Conservation (phyloP, 2,329 filamentous ascomycete species). For the Fusarium bactridioides region DNA sequence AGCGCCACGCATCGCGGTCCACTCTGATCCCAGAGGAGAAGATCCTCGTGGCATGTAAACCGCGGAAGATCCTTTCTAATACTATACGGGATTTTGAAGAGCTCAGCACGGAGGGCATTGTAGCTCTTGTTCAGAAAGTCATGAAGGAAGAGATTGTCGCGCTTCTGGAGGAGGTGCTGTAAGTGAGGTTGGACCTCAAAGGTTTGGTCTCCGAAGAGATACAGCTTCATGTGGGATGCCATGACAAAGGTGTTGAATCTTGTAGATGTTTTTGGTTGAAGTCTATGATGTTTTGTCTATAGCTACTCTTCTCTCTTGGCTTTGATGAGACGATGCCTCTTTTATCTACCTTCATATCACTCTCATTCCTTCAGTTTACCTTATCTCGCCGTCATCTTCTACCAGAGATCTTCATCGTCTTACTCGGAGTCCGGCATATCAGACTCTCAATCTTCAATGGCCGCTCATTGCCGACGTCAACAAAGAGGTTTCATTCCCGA, state of each 20-base stretch:
- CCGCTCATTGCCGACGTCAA: not conserved
- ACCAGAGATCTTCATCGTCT: not conserved
- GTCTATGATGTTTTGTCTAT: conserved; percentile 2
- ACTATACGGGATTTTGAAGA: conserved; percentile 21
- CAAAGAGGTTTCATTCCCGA: not conserved
- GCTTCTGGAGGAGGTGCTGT: conserved; percentile 22
- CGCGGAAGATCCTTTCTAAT: conserved; percentile 27
- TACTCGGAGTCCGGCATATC: conserved; percentile 12
- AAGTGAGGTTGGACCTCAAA: conserved; percentile 29
- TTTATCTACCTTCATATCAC: conserved; percentile 6
- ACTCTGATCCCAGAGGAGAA: conserved; percentile 26
- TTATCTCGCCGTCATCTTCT: not conserved
- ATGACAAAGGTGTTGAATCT: conserved; percentile 35
- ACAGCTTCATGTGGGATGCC: conserved; percentile 18
- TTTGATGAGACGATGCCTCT: not conserved
- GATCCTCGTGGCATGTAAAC: conserved; percentile 31
- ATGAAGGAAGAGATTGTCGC: conserved; percentile 34
- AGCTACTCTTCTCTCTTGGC: not conserved
- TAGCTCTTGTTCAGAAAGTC: conserved; percentile 30
- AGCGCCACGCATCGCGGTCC: conserved; percentile 29
- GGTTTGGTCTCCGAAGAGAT: conserved; percentile 33
- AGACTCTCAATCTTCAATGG: not conserved
- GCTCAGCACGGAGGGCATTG: conserved; percentile 22
- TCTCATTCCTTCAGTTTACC: not conserved
- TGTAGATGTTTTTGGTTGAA: conserved; percentile 20